A percentile compares a stretch with the other conserved stretches of the same genome.
Conservation (phyloP, 441 rosid species). For the Erysimum pusillum region DNA sequence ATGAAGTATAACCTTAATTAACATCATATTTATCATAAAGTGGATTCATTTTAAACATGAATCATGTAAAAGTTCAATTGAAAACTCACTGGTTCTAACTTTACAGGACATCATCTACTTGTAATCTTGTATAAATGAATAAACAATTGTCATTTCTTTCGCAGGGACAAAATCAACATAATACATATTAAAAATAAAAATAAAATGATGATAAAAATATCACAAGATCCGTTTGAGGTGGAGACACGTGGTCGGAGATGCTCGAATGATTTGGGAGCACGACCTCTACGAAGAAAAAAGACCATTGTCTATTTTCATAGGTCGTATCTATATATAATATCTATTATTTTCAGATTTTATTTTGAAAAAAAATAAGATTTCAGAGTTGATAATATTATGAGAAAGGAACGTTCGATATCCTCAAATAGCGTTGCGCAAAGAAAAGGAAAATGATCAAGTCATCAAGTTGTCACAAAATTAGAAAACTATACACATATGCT, state of each 20-base stretch:
- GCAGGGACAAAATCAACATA: constrained; percentile 38
- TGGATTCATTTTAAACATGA: constrained; percentile 38
- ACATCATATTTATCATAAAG: constrained; percentile 27
- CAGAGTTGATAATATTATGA: constrained; percentile 12
- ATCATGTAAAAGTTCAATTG: constrained; percentile 28
- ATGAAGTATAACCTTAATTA: constrained; percentile 6
- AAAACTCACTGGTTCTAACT: constrained; percentile 32
- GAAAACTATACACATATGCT: neutral
- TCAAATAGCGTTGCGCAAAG: constrained; percentile 12
- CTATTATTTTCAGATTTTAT: neutral
- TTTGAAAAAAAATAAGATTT: neutral
- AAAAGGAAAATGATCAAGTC: constrained; percentile 2
- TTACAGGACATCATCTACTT: constrained; percentile 33
- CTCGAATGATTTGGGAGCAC: constrained; percentile 49
- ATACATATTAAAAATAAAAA: constrained; percentile 2
- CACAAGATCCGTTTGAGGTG: constrained; percentile 48
- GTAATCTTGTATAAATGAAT: constrained; percentile 19
- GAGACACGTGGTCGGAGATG: constrained; percentile 51
- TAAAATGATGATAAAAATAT: constrained; percentile 25
- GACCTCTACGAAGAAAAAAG: constrained; percentile 40
- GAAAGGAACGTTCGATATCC: neutral
- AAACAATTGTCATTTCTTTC: constrained; percentile 19
- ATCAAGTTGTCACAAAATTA: constrained; percentile 14
- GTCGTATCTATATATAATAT: neutral
- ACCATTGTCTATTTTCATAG: constrained; percentile 34